Evolutionary conservation across 305 asterid species (phyloP).

Genomic region (Plantago rigida): DNA sequence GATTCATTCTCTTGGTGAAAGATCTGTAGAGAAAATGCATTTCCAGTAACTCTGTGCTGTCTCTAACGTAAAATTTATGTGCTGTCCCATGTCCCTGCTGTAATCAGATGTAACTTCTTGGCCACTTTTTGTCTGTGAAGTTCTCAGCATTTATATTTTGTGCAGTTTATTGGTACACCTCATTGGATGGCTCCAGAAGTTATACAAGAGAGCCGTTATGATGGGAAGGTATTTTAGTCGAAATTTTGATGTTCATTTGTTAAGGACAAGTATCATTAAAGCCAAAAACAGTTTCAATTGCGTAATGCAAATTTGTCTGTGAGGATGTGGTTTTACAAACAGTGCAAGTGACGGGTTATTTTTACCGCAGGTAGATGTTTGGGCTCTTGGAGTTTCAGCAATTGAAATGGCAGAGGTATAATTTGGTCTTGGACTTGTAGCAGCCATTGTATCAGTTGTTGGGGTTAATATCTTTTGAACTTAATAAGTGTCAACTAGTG

Average conservation of each 20-base stretch:
- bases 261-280: conserved; percentile 2
- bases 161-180: conserved; percentile 84
- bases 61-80: background rate
- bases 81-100: conserved; percentile 8
- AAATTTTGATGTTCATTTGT: conserved; percentile 12
- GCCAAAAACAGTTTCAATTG: conserved; percentile 3
- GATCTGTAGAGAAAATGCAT: background rate
- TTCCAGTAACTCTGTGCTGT: conserved; percentile 1
- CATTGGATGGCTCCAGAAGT: conserved; percentile 99
- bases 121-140: conserved; percentile 21
- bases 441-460: conserved; percentile 17
- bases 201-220: conserved; percentile 96
- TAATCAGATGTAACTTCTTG: conserved; percentile 1
- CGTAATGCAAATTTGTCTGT: conserved; percentile 5
- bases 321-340: conserved; percentile 18
- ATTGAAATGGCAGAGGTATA: conserved; percentile 99
- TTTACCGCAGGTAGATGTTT: conserved; percentile 77
- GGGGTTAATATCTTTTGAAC: too few species aligned
- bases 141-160: conserved; percentile 23
- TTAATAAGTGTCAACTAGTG: background rate
- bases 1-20: background rate
- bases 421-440: conserved; percentile 15
- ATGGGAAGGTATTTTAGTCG: conserved; percentile 65
- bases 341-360: conserved; percentile 15
- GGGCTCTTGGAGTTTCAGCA: conserved; percentile 99